Conservation (phyloP, 805 yeast species). For the Vanderwaltozyma verrucispora region DNA sequence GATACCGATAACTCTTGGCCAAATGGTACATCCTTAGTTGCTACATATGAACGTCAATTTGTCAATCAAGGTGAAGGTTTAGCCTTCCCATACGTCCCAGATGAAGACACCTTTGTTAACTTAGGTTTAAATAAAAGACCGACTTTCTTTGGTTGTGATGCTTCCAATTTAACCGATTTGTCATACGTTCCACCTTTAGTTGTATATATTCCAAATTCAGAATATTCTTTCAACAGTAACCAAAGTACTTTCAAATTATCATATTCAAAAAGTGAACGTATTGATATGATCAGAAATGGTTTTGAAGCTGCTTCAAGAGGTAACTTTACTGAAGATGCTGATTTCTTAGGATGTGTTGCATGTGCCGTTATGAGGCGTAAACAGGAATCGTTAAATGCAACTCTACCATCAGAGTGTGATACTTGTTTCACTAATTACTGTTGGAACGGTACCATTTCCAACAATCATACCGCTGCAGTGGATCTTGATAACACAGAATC, state of each 20-base stretch:
- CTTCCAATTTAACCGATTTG: slow-evolving; percentile 47
- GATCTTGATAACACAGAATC: slow-evolving; percentile 1
- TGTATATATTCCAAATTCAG: slow-evolving; percentile 68
- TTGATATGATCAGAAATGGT: slow-evolving; percentile 60
- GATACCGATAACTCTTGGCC: slow-evolving; percentile 59
- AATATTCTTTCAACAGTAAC: slow-evolving; percentile 56
- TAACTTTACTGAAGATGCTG: slow-evolving; percentile 56
- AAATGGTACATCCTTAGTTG: slow-evolving; percentile 49
- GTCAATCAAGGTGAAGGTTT: slow-evolving; percentile 42
- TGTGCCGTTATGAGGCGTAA: slow-evolving; percentile 78
- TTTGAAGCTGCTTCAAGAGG: slow-evolving; percentile 58
- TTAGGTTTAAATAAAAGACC: slow-evolving; percentile 59
- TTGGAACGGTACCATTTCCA: slow-evolving; percentile 39
- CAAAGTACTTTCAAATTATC: slow-evolving; percentile 61
- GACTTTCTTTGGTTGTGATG: slow-evolving; percentile 75
- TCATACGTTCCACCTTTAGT: slow-evolving; percentile 57
- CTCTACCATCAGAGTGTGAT: slow-evolving; percentile 60
- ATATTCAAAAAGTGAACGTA: slow-evolving; percentile 48
- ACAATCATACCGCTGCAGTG: slow-evolving; percentile 10
- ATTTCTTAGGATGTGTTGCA: slow-evolving; percentile 67
- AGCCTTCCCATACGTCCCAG: slow-evolving; percentile 78
- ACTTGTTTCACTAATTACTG: slow-evolving; percentile 66
- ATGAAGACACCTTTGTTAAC: slow-evolving; percentile 45
- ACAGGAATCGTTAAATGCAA: slow-evolving; percentile 53
- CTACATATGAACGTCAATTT: slow-evolving; percentile 52